These are phyloP conservation scores for Hansenula lynferdii DNA, from an alignment of 1,139 yeast genomes.

Conservation along the genomic window DNA sequence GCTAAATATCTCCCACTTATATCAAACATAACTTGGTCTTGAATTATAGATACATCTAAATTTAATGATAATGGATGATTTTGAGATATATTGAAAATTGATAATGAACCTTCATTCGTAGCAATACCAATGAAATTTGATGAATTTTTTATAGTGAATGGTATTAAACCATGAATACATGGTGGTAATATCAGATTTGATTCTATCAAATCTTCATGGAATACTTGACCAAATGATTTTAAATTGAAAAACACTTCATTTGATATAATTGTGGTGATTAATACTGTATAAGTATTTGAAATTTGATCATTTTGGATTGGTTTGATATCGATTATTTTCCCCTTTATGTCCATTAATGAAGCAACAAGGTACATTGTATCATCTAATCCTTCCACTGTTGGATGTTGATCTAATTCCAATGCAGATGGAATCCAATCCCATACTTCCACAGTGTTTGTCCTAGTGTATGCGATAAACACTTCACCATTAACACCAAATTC, in stretches of 20 bases:
- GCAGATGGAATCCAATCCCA: conserved; percentile 46
- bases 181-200: conserved; percentile 21
- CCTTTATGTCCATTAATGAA: conserved; percentile 9
- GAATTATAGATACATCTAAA: conserved; percentile 19
- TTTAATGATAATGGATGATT: conserved; percentile 15
- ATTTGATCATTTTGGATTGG: conserved; percentile 21
- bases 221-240: conserved; percentile 20
- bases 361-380: conserved; percentile 31
- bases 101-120: conserved; percentile 23
- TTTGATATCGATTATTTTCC: conserved; percentile 18
- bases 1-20: conserved; percentile 47
- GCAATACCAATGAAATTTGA: conserved; percentile 19
- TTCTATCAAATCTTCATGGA: conserved; percentile 7
- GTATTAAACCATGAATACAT: conserved; percentile 18
- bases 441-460: conserved; percentile 31
- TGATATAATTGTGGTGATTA: conserved; percentile 11
- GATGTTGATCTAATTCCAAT: conserved; percentile 10
- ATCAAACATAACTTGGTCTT: conserved; percentile 43
- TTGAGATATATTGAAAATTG: conserved; percentile 16
- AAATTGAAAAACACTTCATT: conserved; percentile 12
- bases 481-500: conserved; percentile 45
- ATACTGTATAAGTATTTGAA: conserved; percentile 16
- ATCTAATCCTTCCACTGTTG: conserved; percentile 1
- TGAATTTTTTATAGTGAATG: conserved; percentile 17
- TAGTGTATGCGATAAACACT: conserved; percentile 31